Evolutionary conservation across 495 filamentous ascomycete species (phyloP), one percentile per base, ranked within the genome.

Genomic region (Xylaria sp.): DNA sequence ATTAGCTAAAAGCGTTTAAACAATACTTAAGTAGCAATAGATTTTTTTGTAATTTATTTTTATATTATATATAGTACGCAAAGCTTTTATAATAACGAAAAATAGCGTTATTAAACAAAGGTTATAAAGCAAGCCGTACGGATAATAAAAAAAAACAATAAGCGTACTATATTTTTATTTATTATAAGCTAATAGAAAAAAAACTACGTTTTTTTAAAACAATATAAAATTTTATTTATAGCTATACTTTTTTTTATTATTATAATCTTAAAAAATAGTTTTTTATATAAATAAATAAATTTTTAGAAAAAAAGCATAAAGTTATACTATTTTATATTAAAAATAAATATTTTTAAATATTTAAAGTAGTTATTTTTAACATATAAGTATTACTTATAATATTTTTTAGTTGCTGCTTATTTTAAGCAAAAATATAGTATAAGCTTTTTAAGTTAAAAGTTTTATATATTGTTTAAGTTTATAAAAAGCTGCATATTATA

Each of bases 251-350:
- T 26, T 29, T 55, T 5, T 26, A 26, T 55, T 55, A 55, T 55
- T 55, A 26, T 55, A 26, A 55, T 55, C 24, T 9, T 19, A 29
- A 29, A 5, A 21, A 55, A 55, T 6, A 55, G 7, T 29, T 55
- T 29, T 50, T 50, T 50, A 50, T 50, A 50, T 21, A 55, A 29
- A 21, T 55, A 26, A 55, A 55, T 55, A 55, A 29, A 14, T 52
- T 55, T 19, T 2, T 55, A 26, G 1, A 55, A 55, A 55, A 29
- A 26, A 55, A 12, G 7, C 29, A 29, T 55, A 14, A 9, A 7
- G 24, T 55, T 8, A 55, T 55, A 55, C 29, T 55, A 5, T 50
- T 50, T 9, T 9, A 50, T 2, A 1, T 50, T n/a, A 50, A 50
- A 50, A 50, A 50, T 5, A 50, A 21, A 2, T 50, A 50, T 50